Evolutionary conservation across 768 basidiomycete genomes (phyloP), one percentile per base, ranked within the genome.

Genomic region (Tulasnella sp.): DNA sequence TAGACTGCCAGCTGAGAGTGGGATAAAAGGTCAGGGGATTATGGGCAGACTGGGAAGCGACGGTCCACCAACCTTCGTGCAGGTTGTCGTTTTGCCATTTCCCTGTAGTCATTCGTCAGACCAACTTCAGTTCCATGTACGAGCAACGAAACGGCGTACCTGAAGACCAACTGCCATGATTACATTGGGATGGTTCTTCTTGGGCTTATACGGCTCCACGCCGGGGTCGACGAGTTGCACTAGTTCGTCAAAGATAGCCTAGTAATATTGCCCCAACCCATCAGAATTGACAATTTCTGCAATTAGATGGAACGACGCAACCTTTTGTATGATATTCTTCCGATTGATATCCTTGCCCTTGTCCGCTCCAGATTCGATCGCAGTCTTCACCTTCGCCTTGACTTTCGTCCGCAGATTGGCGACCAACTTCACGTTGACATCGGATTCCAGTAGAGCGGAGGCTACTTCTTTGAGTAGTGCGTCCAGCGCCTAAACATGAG

Each of bases 71-170:
- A 85, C 84, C 81, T 99, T 99, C 12, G 97, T 99, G 84, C 97
- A 99, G 52, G 97, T 98, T 29, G 97, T 99, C 5, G 97, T 99
- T 86, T 99, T 99, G 58, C 97, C 97, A 73, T 97, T 97, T 71
- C 96, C 96, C 94, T 97, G 80, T 25, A n/a, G 29, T 11, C 25
- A 40, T 6, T 19, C 34, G 74, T 67, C 40, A 19, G 70, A 39
- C 76, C 67, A 68, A n/a, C 69, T 17, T 67, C 71, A 67, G 74
- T 38, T 78, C 36, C 67, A 15, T 72, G 34, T 75, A 69, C 37
- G 25, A 67, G 34, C 34, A 31, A 40, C 73, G 45, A 45, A 58
- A 25, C 45, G 67, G 81, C 87, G 77, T 79, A 93, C 94, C 87
- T 97, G 96, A 54, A 98, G 88, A 83, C 96, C 96, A 78, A 98